Percentiles rank a stretch among this genome's conserved stretches.
These are phyloP conservation scores for Cymodocea nodosa DNA, from an alignment of 116 monocot species.

Conservation along the genomic window DNA sequence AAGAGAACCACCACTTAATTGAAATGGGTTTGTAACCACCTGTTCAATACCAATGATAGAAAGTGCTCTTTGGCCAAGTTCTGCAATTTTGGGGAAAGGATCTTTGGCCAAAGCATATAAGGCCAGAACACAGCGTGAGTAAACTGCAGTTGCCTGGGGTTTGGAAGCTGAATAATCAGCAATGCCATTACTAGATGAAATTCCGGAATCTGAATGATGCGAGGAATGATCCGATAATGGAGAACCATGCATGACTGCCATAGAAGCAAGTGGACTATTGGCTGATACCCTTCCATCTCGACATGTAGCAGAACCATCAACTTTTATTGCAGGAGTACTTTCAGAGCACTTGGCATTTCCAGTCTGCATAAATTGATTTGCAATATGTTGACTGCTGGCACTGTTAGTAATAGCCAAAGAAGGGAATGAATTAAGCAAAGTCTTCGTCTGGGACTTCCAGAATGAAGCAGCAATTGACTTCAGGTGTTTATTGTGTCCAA, in stretches of 20 bases:
- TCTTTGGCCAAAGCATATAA: slow-evolving; percentile 76
- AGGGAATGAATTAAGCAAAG: slow-evolving; percentile 48
- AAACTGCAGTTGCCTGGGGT: slow-evolving; percentile 32
- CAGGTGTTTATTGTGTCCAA: slow-evolving; percentile 68
- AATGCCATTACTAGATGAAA: slow-evolving; percentile 55
- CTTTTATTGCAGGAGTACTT: slow-evolving; percentile 54
- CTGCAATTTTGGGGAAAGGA: slow-evolving; percentile 59
- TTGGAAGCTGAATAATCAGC: slow-evolving; percentile 27
- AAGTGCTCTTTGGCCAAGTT: slow-evolving; percentile 50
- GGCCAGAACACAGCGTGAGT: slow-evolving; percentile 59
- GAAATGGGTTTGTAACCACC: slow-evolving; percentile 43
- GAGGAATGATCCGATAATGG: slow-evolving; percentile 83
- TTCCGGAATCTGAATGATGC: slow-evolving; percentile 77
- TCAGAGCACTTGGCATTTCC: slow-evolving; percentile 32
- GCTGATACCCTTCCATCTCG: slow-evolving; percentile 72
- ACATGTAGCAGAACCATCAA: slow-evolving; percentile 33
- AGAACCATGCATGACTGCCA: slow-evolving; percentile 64
- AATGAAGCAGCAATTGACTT: slow-evolving; percentile 63
- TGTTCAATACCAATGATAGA: slow-evolving; percentile 77
- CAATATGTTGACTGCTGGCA: slow-evolving; percentile 26
- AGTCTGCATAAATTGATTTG: slow-evolving; percentile 34
- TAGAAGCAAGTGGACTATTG: slow-evolving; percentile 52
- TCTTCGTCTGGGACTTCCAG: slow-evolving; percentile 77
- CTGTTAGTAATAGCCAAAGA: slow-evolving; percentile 58
- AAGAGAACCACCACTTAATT: slow-evolving; percentile 20